phyloP scores from a whole-genome alignment of 768 basidiomycete genomes.

The Phylloporus sp. region DNA sequence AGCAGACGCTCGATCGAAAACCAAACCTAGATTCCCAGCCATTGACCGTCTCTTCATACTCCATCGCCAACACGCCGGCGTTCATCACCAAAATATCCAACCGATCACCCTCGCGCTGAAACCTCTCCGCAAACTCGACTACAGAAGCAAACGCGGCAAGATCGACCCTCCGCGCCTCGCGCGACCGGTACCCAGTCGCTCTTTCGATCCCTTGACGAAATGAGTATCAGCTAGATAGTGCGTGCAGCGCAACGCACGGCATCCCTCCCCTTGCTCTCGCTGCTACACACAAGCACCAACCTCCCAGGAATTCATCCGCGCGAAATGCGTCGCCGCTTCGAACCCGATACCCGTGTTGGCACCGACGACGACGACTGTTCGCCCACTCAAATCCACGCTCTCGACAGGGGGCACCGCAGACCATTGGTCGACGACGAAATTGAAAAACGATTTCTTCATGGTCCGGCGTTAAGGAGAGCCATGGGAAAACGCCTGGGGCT shows the following conservation, averaged over 20 bases:
- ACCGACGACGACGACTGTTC: constrained; percentile 30
- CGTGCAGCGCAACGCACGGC: constrained; percentile 9
- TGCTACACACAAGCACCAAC: constrained; percentile 29
- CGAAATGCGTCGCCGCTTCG: constrained; percentile 29
- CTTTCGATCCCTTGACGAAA: constrained; percentile 17
- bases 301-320: constrained; percentile 28
- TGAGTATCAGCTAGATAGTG: background rate
- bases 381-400: constrained; percentile 23
- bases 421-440: constrained; percentile 16
- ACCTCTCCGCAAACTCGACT: constrained; percentile 5
- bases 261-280: constrained; percentile 17
- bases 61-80: constrained; percentile 24
- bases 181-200: constrained; percentile 26
- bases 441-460: constrained; percentile 10
- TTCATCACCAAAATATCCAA: constrained; percentile 40
- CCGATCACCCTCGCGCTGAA: constrained; percentile 4
- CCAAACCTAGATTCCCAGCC: constrained; percentile 46
- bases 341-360: constrained; percentile 33
- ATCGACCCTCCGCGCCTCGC: constrained; percentile 11
- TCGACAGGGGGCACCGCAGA: constrained; percentile 13
- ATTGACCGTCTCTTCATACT: constrained; percentile 31
- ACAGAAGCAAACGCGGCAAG: constrained; percentile 17
- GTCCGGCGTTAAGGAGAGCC: background rate
- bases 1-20: background rate
- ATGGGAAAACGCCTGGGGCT: no score